Evolutionary conservation across 2,329 filamentous ascomycete genomes (phyloP).

Genomic region (Fusarium keratoplasticum): DNA sequence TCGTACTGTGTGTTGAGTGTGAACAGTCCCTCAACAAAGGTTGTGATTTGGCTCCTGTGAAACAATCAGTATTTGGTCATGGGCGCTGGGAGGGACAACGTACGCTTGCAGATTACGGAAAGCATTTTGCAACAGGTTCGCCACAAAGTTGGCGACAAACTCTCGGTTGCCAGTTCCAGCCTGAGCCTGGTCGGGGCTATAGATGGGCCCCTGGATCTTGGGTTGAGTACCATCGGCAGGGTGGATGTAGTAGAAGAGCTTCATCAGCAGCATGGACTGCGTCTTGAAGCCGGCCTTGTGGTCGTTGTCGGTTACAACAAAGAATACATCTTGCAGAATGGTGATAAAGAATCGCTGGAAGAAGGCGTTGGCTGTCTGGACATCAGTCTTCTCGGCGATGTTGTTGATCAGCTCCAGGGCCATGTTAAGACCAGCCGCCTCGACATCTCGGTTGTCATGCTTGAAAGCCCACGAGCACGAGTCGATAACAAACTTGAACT

Average conservation of each 20-base stretch:
- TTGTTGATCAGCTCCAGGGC: slow-evolving; percentile 97
- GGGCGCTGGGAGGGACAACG: slow-evolving; percentile 51
- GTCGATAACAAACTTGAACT: slow-evolving; percentile 99
- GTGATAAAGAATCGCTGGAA: slow-evolving; percentile 98
- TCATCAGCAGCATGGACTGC: slow-evolving; percentile 91
- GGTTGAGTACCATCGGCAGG: slow-evolving; percentile 74
- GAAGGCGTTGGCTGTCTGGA: slow-evolving; percentile 89
- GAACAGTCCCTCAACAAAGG: slow-evolving; percentile 92
- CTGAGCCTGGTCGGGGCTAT: slow-evolving; percentile 84
- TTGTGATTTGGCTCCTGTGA: slow-evolving; percentile 82
- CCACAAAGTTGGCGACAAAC: slow-evolving; percentile 90
- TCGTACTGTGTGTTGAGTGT: slow-evolving; percentile 88
- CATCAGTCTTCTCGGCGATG: slow-evolving; percentile 92
- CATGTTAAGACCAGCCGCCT: slow-evolving; percentile 97
- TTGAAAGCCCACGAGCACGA: slow-evolving; percentile 99
- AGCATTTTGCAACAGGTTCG: slow-evolving; percentile 84
- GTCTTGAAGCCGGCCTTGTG: slow-evolving; percentile 99
- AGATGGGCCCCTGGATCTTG: slow-evolving; percentile 94
- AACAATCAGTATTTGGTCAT: slow-evolving; percentile 49
- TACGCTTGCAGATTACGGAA: slow-evolving; percentile 94
- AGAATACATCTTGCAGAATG: slow-evolving; percentile 98
- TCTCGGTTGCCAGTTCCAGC: slow-evolving; percentile 89
- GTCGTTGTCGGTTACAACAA: slow-evolving; percentile 95
- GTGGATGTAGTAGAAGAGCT: slow-evolving; percentile 97
- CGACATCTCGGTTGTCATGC: slow-evolving; percentile 98